Evolutionary conservation across 2,329 filamentous ascomycete genomes (phyloP).

Genomic region (Dichotomopilus funicola): DNA sequence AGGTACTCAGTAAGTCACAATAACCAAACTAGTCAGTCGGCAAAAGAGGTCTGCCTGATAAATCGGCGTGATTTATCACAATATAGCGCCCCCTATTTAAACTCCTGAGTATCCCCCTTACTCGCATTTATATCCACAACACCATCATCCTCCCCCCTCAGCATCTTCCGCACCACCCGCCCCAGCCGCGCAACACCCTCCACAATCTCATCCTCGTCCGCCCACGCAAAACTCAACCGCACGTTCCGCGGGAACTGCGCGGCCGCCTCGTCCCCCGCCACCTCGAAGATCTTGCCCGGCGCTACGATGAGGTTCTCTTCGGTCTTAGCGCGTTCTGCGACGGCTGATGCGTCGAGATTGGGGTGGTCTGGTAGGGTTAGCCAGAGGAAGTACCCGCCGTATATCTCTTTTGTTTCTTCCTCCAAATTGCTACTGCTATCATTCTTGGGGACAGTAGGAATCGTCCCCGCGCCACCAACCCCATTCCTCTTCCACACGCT

Average conservation of each 20-base stretch:
- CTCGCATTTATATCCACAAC: not conserved
- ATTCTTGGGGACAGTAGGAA: not conserved
- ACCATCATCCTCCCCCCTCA: not conserved
- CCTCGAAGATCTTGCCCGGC: conserved; percentile 63
- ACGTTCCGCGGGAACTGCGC: conserved; percentile 54
- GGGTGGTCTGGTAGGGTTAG: conserved; percentile 52
- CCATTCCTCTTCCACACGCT: conserved; percentile 23
- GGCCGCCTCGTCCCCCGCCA: conserved; percentile 48
- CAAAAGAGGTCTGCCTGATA: too few species aligned
- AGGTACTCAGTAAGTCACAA: too few species aligned
- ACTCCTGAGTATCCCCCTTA: not conserved
- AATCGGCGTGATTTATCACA: too few species aligned
- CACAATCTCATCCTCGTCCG: conserved; percentile 55
- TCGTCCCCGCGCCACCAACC: conserved; percentile 1
- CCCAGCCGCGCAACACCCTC: conserved; percentile 54
- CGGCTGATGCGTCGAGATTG: conserved; percentile 38
- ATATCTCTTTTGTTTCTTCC: conserved; percentile 38
- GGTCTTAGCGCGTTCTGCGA: conserved; percentile 51
- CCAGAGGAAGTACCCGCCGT: conserved; percentile 87
- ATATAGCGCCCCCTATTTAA: conserved; percentile 6
- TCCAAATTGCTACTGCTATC: not conserved
- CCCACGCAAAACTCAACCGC: conserved; percentile 67
- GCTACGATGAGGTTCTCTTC: conserved; percentile 64
- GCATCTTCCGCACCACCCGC: conserved; percentile 30
- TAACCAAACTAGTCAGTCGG: too few species aligned